phyloP scores from a whole-genome alignment of 257 asterid genomes.

The Solanum paucissectum region DNA sequence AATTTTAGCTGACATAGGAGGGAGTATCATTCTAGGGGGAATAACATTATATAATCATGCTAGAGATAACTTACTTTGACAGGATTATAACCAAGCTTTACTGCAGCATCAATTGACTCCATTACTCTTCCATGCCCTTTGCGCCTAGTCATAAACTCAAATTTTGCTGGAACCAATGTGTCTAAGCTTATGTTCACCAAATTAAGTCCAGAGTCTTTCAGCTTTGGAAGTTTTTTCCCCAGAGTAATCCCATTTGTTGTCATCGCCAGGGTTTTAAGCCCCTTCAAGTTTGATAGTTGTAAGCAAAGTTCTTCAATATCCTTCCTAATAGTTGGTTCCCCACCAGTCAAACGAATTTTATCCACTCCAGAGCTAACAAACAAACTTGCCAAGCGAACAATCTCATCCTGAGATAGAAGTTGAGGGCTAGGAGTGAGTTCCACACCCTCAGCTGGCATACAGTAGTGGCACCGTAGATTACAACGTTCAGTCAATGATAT shows the following conservation, averaged over 20 bases:
- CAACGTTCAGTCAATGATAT: constrained; percentile 92
- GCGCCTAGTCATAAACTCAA: constrained; percentile 87
- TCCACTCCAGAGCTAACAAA: constrained; percentile 87
- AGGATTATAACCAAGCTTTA: constrained; percentile 73
- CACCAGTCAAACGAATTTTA: constrained; percentile 92
- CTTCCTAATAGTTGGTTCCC: constrained; percentile 82
- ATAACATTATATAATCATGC: not conserved
- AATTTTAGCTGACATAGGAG: not conserved
- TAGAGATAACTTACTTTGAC: constrained; percentile 52
- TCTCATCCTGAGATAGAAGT: constrained; percentile 56
- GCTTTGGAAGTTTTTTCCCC: constrained; percentile 67
- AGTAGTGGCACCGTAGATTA: constrained; percentile 87
- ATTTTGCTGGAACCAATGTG: constrained; percentile 88
- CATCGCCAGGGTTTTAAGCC: constrained; percentile 74
- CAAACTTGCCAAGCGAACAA: constrained; percentile 60
- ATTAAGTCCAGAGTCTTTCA: constrained; percentile 74
- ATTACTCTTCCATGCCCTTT: constrained; percentile 87
- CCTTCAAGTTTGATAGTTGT: constrained; percentile 52
- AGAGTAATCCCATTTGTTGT: constrained; percentile 82
- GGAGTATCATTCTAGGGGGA: not conserved
- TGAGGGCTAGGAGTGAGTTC: constrained; percentile 67
- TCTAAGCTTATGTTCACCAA: constrained; percentile 84
- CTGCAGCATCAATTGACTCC: constrained; percentile 71
- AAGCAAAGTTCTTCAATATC: constrained; percentile 83
- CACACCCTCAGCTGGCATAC: constrained; percentile 97